A percentile compares a stretch with the other conserved stretches of the same genome.
Evolutionary conservation across 1,139 yeast genomes (phyloP).

Genomic region (Suhomyces wounanorum): DNA sequence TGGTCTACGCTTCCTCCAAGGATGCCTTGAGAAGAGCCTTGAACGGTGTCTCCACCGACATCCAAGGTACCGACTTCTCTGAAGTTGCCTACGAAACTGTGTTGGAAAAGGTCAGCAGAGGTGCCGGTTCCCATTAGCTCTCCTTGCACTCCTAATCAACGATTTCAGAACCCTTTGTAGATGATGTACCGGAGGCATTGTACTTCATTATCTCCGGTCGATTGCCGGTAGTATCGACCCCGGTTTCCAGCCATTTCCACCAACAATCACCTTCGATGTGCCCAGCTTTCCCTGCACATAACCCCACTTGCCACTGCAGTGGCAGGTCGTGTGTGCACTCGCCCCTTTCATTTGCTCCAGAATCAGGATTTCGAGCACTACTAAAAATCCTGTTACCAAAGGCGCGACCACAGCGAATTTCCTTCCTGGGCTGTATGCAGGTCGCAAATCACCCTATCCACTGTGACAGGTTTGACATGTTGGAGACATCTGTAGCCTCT

Average conservation of each 20-base stretch:
- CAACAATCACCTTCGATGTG: not conserved
- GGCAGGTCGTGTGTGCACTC: not conserved
- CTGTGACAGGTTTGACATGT: not conserved
- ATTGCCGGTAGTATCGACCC: not conserved
- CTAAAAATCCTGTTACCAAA: not conserved
- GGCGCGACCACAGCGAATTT: not conserved
- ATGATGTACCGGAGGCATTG: too few species aligned
- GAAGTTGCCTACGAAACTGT: constrained; percentile 95
- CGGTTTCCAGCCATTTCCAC: not conserved
- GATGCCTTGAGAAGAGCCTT: constrained; percentile 97
- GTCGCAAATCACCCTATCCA: not conserved
- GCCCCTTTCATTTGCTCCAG: not conserved
- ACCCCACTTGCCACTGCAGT: not conserved
- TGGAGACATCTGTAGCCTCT: not conserved
- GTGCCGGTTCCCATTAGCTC: constrained; percentile 52
- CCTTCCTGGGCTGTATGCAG: not conserved
- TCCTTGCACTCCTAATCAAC: not conserved
- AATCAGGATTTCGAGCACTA: not conserved
- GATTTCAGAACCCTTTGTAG: not conserved
- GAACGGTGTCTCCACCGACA: constrained; percentile 89
- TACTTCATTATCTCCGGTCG: too few species aligned
- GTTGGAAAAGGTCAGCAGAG: constrained; percentile 85
- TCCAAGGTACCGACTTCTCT: constrained; percentile 97
- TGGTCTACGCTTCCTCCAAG: constrained; percentile 97
- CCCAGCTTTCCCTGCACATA: not conserved